Percentiles rank a stretch among this genome's conserved stretches.
Conservation (phyloP, 176 grass and related monocot species). For the Poa pratensis region DNA sequence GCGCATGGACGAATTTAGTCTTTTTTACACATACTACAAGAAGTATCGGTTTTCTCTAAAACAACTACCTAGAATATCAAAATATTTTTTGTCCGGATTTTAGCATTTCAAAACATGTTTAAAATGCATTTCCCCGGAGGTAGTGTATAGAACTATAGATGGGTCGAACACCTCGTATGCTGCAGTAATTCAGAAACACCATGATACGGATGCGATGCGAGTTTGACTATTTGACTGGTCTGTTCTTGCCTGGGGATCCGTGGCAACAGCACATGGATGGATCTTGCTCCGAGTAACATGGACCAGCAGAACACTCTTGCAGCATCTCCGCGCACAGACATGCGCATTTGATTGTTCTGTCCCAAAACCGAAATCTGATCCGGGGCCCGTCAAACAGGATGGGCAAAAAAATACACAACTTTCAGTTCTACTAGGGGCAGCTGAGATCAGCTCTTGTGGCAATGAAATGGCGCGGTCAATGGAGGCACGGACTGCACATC, state of each 20-base stretch:
- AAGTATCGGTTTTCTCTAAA: too few relatives aligned
- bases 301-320: neutral
- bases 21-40: too few relatives aligned
- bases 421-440: neutral
- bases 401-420: too few relatives aligned
- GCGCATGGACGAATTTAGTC: too few relatives aligned
- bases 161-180: too few relatives aligned
- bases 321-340: constrained; percentile 25
- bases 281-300: neutral
- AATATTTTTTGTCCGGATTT: too few relatives aligned
- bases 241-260: neutral
- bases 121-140: too few relatives aligned
- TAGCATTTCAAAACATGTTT: too few relatives aligned
- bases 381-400: neutral
- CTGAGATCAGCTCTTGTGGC: neutral
- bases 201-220: neutral
- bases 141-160: too few relatives aligned
- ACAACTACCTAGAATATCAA: too few relatives aligned
- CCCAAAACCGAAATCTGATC: constrained; percentile 17
- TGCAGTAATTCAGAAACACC: neutral
- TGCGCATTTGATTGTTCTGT: constrained; percentile 24
- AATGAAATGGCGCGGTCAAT: neutral
- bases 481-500: neutral
- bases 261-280: constrained; percentile 24
- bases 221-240: constrained; percentile 1